A percentile compares a stretch with the other conserved stretches of the same genome.
phyloP scores from a whole-genome alignment of 176 grass and related monocot species.

The Oryza australiensis region DNA sequence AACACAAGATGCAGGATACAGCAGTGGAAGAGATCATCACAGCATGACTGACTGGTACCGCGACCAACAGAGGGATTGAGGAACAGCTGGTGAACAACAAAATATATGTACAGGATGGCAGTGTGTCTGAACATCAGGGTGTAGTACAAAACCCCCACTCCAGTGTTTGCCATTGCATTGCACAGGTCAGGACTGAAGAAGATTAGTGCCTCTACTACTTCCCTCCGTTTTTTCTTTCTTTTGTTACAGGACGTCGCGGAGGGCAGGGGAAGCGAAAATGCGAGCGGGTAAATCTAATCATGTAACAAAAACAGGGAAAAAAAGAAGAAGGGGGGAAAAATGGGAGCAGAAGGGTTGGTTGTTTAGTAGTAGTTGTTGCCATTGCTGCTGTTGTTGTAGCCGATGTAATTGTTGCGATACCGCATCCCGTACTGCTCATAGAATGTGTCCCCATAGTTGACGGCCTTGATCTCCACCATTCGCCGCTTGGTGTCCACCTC shows the following conservation, averaged over 20 bases:
- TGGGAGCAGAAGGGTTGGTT: neutral
- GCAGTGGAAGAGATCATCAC: neutral
- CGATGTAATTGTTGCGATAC: conserved; percentile 77
- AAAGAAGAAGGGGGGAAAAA: neutral
- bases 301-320: conserved; percentile 26
- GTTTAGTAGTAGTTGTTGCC: conserved; percentile 48
- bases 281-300: conserved; percentile 20
- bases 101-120: neutral
- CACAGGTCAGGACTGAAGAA: conserved; percentile 20
- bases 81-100: neutral
- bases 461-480: conserved; percentile 82
- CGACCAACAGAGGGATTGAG: neutral
- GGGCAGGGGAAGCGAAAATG: neutral
- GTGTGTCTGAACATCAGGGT: conserved; percentile 15
- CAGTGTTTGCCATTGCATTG: conserved; percentile 14
- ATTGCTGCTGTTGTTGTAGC: conserved; percentile 60
- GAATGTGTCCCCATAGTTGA: conserved; percentile 86
- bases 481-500: conserved; percentile 69
- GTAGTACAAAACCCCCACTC: neutral
- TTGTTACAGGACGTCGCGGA: conserved; percentile 29
- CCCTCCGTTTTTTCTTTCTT: conserved; percentile 4
- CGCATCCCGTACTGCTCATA: conserved; percentile 87
- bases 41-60: neutral
- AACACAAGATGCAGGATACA: too few relatives aligned
- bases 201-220: conserved; percentile 26